These are phyloP conservation scores for Gossypium turneri DNA, from an alignment of 345 rosid species.

Conservation along the genomic window DNA sequence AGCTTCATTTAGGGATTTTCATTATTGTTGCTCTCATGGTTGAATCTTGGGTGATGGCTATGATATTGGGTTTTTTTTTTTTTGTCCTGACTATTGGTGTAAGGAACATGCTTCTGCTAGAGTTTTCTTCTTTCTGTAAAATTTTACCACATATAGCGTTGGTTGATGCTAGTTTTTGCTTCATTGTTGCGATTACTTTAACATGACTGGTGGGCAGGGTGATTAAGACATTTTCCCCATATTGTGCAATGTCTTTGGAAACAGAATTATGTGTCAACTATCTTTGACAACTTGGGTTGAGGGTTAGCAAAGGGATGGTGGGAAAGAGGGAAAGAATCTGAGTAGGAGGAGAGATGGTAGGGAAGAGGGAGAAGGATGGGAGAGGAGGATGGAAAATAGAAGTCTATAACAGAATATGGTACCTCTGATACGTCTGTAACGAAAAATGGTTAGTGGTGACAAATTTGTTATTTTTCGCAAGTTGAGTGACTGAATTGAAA, in stretches of 20 bases:
- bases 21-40: not conserved
- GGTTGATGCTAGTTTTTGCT: not conserved
- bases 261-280: constrained; percentile 95
- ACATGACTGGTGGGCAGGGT: not conserved
- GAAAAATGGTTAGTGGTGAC: no score
- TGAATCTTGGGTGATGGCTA: not conserved
- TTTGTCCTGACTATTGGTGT: not conserved
- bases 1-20: not conserved
- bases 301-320: no score
- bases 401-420: no score
- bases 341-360: no score
- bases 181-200: not conserved
- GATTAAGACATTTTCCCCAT: not conserved
- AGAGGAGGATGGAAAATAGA: no score
- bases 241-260: constrained; percentile 16
- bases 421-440: no score
- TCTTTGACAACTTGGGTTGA: constrained; percentile 67
- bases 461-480: no score
- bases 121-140: not conserved
- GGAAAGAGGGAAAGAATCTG: no score
- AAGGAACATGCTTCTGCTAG: not conserved
- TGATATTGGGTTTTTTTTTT: not conserved
- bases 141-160: not conserved
- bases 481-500: no score
- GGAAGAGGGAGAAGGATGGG: no score